Evolutionary conservation across 495 filamentous ascomycete species (phyloP).

Genomic region (Penicillium arizonense): DNA sequence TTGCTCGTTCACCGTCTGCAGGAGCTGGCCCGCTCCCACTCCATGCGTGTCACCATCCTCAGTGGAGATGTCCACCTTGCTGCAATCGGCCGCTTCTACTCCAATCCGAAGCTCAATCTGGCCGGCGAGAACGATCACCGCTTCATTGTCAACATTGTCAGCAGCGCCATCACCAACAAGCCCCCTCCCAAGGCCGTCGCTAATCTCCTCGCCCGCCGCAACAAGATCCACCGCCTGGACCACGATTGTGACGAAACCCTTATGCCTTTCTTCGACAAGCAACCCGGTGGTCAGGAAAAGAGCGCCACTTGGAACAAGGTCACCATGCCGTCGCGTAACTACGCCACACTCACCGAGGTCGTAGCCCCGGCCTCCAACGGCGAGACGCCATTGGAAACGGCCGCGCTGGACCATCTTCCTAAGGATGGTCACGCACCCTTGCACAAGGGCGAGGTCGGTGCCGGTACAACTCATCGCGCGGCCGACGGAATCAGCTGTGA

Average conservation of each 20-base stretch:
- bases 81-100: slow-evolving; percentile 74
- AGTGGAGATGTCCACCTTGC: slow-evolving; percentile 78
- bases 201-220: slow-evolving; percentile 77
- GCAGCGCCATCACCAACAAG: slow-evolving; percentile 87
- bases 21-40: slow-evolving; percentile 64
- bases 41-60: slow-evolving; percentile 79
- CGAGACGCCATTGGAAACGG: slow-evolving; percentile 10
- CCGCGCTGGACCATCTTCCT: slow-evolving; percentile 25
- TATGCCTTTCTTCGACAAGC: slow-evolving; percentile 78
- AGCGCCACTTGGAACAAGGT: slow-evolving; percentile 69
- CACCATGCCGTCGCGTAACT: slow-evolving; percentile 92
- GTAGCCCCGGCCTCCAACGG: slow-evolving; percentile 30
- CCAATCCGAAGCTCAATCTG: slow-evolving; percentile 60
- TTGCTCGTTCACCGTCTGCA: slow-evolving; percentile 73
- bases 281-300: slow-evolving; percentile 70
- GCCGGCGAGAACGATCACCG: slow-evolving; percentile 62
- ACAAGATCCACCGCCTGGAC: slow-evolving; percentile 93
- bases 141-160: slow-evolving; percentile 75
- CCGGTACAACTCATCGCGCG: slow-evolving; percentile 64
- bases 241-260: slow-evolving; percentile 83
- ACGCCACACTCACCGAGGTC: slow-evolving; percentile 74
- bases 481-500: slow-evolving; percentile 51
- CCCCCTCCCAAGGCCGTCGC: slow-evolving; percentile 88
- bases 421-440: slow-evolving; percentile 67
- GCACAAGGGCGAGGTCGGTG: slow-evolving; percentile 59